Evolutionary conservation across 305 asterid genomes (phyloP), one percentile per base, ranked within the genome.

Genomic region (Plantago coronopus): DNA sequence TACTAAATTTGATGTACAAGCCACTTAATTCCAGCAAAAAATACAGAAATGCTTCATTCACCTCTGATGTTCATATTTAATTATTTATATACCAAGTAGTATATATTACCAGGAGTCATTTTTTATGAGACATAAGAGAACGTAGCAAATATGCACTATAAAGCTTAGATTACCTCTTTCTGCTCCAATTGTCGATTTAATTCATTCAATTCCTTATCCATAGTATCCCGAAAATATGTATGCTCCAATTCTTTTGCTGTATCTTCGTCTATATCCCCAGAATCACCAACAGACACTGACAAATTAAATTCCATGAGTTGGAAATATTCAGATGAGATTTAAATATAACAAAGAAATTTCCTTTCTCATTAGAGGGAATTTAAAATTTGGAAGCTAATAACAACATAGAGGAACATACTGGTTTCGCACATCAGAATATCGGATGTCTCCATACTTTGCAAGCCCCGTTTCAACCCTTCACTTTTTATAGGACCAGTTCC

Each of bases 241-340:
- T 94, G 99, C 74, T 94, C 97, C 89, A 84, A 88, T 72, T 90
- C 99, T 69, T 94, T 94, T 4, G 73, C 95, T 25, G 95, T 67
- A 79, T 85, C 99, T 65, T 94, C 96, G 74, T 94, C 97, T 59
- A 81, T 77, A 71, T 83, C 97, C 40, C 74, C 87, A 34, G 88
- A 77, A 69, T 89, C 95, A 67, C 96, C 99, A 84, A 80, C 69
- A 74, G 60, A 57, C 31, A 60, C 44, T 48, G 53, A 74, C 62
- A 67, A n/a, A 67, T 62, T 31, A 8, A 37, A 54, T 49, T 40
- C 73, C 22, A 16, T 16, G 18, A 23, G 42, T 54, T 16, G 15
- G 12, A 38, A 38, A 38, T 38, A 10, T 3, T 38, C 34, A 27
- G 5, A 4, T 27, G 34, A 27, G 34, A 27, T 27, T 27, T 27